phyloP scores from a whole-genome alignment of 2,329 filamentous ascomycete species.

The Periglandula ipomoeae region DNA sequence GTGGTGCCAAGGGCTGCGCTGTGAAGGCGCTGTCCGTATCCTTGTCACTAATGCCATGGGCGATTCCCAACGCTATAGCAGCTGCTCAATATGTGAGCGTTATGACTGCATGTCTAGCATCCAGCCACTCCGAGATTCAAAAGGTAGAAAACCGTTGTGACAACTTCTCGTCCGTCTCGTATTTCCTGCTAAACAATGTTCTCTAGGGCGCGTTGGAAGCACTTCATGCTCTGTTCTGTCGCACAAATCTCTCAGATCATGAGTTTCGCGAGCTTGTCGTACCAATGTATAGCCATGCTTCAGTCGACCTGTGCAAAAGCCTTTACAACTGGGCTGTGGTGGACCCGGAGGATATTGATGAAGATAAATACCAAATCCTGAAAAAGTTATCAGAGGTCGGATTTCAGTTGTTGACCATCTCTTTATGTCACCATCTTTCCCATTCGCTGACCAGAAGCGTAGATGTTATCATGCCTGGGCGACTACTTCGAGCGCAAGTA shows the following conservation, averaged over 20 bases:
- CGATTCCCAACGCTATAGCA: conserved; percentile 72
- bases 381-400: conserved; percentile 89
- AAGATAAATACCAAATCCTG: conserved; percentile 82
- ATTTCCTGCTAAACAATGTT: conserved; percentile 12
- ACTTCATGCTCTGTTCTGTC: conserved; percentile 71
- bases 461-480: conserved; percentile 80
- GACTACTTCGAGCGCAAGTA: conserved; percentile 76
- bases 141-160: conserved; percentile 40
- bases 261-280: conserved; percentile 72
- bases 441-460: conserved; percentile 9
- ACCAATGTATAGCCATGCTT: conserved; percentile 67
- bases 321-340: conserved; percentile 75
- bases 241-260: conserved; percentile 63
- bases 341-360: conserved; percentile 74
- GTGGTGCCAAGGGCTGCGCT: conserved; percentile 60
- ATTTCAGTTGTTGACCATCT: neutral
- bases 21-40: conserved; percentile 70
- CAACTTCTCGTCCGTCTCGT: no score
- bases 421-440: neutral
- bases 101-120: conserved; percentile 63
- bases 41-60: conserved; percentile 75
- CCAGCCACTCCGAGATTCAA: conserved; percentile 61
- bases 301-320: conserved; percentile 60
- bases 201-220: conserved; percentile 67
- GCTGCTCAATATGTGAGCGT: conserved; percentile 60